Conservation (phyloP, 169 alveolate genomes). For the Plasmodium ovale region DNA sequence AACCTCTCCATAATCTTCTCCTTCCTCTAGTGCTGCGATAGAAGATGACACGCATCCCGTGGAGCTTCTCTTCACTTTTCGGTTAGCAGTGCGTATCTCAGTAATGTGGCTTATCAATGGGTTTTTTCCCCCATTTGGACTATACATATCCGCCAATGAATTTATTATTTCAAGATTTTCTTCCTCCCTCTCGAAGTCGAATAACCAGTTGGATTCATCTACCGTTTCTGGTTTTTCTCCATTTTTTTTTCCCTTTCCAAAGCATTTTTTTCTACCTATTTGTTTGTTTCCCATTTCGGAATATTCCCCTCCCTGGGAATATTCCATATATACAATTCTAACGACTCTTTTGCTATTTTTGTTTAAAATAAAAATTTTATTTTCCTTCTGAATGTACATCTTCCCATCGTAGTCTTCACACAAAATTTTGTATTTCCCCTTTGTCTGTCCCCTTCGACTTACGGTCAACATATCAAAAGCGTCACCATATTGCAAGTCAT, state of each 20-base stretch:
- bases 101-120: constrained; percentile 24
- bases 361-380: constrained; percentile 37
- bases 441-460: not conserved
- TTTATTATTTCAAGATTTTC: constrained; percentile 34
- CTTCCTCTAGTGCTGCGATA: not conserved
- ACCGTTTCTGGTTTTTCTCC: not conserved
- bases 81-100: constrained; percentile 20
- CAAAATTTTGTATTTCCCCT: constrained; percentile 18
- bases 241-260: not conserved
- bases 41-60: not conserved
- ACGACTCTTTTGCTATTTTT: constrained; percentile 23
- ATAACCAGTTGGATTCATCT: not conserved
- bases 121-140: constrained; percentile 4
- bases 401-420: constrained; percentile 18
- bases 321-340: constrained; percentile 32
- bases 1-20: constrained; percentile 9
- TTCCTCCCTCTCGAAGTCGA: constrained; percentile 58
- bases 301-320: not conserved
- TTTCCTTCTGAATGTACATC: constrained; percentile 43
- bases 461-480: not conserved
- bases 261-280: not conserved
- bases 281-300: not conserved
- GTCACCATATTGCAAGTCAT: too few relatives aligned
- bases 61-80: not conserved
- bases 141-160: constrained; percentile 25